Base-by-base conservation (phyloP, 2,329 filamentous ascomycete species). In the Penicillium sp. region DNA sequence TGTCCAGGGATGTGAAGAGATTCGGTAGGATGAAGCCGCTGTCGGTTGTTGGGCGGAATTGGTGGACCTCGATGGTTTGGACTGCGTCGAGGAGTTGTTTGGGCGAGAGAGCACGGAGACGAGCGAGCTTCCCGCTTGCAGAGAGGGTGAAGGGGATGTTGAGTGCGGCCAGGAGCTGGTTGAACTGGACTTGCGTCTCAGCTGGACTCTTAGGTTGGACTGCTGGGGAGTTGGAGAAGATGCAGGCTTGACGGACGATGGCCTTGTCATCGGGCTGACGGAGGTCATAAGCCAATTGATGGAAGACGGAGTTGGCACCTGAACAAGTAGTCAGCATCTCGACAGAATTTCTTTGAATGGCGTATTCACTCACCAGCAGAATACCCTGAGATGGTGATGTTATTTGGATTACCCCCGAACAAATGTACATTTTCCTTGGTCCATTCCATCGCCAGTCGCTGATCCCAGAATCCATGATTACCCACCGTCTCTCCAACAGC, bases 401-500 rank as follows among this genome's bases (percentile, higher is more conserved):
- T 82, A 2, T 71, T 70, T 0, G 76, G 68, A 67, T 85, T 75
- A 3, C 83, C 84, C 0, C 81, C 81, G 60, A 85, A 85, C n/a
- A 80, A 77, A 37, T 67, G 72, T 55, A 84, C 79, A 59, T 84
- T 82, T 56, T 82, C 79, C 61, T 77, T 76, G 6, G 82, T 84
- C 84, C 84, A 86, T 68, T 86, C 82, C 7, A 86, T 72, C 1
- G 84, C 84, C 26, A 81, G 67, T 11, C 84, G 76, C 64, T 85
- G 84, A 60, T 86, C 84, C 83, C 83, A 85, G 71, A 86, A 85
- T 3, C 84, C 84, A 30, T 81, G 74, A 58, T 86, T 86, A 1
- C 80, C 79, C 2, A 75, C 71, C 0, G 76, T 73, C 37, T 81
- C 77, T 1, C 75, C 70, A 1, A 59, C 65, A 0, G 66, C 62